These are phyloP conservation scores for Fusarium algeriense DNA, from an alignment of 2,329 filamentous ascomycete species.

Conservation along the genomic window DNA sequence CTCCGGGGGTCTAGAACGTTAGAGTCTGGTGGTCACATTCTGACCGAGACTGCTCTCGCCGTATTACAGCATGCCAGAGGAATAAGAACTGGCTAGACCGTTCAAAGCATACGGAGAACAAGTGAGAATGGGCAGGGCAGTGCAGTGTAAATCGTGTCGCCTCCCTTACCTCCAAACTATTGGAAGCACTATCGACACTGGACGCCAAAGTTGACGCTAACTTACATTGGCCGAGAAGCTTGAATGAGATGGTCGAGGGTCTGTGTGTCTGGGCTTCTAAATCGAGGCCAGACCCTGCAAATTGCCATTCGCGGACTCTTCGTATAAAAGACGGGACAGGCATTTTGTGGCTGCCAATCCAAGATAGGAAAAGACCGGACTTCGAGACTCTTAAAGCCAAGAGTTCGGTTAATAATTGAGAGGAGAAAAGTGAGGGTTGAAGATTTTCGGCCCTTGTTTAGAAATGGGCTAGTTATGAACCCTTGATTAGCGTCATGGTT, in stretches of 20 bases:
- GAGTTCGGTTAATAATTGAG: background rate
- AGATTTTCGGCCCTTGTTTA: conserved; percentile 11
- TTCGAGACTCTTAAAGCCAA: background rate
- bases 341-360: conserved; percentile 4
- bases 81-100: conserved; percentile 4
- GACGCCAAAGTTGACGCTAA: background rate
- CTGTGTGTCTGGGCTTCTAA: conserved; percentile 27
- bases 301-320: conserved; percentile 18
- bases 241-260: conserved; percentile 10
- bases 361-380: conserved; percentile 7
- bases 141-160: background rate
- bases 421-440: background rate
- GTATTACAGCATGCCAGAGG: background rate
- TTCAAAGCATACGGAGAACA: too few relatives aligned
- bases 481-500: conserved; percentile 13
- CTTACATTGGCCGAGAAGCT: conserved; percentile 20
- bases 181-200: conserved; percentile 7
- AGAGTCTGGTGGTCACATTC: conserved; percentile 2
- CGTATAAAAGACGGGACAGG: conserved; percentile 5
- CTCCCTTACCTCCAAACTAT: conserved; percentile 12
- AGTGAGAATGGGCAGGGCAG: background rate
- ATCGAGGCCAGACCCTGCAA: conserved; percentile 21
- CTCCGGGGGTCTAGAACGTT: conserved; percentile 17
- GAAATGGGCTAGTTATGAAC: conserved; percentile 13
- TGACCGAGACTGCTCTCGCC: conserved; percentile 1